These are phyloP conservation scores for Acacia crassicarpa DNA, from an alignment of 306 rosid genomes.

Conservation along the genomic window DNA sequence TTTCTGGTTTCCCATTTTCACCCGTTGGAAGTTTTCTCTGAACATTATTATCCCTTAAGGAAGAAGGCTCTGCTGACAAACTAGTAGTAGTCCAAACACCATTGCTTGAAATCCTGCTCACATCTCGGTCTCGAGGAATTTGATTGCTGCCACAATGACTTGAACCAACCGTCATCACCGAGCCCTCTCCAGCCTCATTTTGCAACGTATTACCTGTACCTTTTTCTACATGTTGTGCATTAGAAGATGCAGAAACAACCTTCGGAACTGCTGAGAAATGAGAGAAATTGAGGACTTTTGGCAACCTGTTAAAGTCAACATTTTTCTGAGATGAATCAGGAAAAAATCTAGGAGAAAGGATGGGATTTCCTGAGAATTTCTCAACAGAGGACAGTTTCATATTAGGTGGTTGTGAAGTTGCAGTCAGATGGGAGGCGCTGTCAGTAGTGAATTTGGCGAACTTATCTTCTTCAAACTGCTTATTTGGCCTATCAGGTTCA, in stretches of 20 bases:
- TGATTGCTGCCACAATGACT: slow-evolving; percentile 82
- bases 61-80: slow-evolving; percentile 47
- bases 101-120: slow-evolving; percentile 46
- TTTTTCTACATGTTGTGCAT: slow-evolving; percentile 37
- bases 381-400: slow-evolving; percentile 2
- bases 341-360: slow-evolving; percentile 60
- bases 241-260: slow-evolving; percentile 41
- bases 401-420: not conserved
- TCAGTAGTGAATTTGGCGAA: slow-evolving; percentile 40
- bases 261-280: slow-evolving; percentile 35
- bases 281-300: slow-evolving; percentile 45
- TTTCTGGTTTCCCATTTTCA: slow-evolving; percentile 52
- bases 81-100: slow-evolving; percentile 44
- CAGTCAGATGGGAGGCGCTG: slow-evolving; percentile 28
- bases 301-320: slow-evolving; percentile 32
- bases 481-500: slow-evolving; percentile 47
- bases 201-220: slow-evolving; percentile 34
- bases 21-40: slow-evolving; percentile 36
- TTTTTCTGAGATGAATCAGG: slow-evolving; percentile 40
- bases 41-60: slow-evolving; percentile 38
- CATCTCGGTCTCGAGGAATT: slow-evolving; percentile 48
- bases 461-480: slow-evolving; percentile 48
- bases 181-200: slow-evolving; percentile 57
- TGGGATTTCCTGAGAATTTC: slow-evolving; percentile 40
- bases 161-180: slow-evolving; percentile 68